Evolutionary conservation across 164 flowering plant species (phyloP).

Genomic region (Vitis amurensis): DNA sequence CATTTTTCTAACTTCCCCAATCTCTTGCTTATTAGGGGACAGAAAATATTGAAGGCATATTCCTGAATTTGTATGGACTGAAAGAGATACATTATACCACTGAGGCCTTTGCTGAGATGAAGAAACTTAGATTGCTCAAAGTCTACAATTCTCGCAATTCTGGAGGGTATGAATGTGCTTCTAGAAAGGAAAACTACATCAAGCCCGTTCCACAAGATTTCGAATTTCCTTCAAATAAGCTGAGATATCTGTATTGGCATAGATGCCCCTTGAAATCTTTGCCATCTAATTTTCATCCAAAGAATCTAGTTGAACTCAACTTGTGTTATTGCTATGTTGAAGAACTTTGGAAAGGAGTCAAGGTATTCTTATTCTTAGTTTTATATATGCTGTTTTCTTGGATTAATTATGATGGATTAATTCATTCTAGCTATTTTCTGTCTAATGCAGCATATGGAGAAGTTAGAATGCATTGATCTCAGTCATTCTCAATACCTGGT

Average conservation of each 20-base stretch:
- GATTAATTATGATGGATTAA: too few relatives aligned
- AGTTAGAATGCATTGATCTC: slow-evolving; percentile 13
- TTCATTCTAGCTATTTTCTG: neutral
- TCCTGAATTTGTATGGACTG: neutral
- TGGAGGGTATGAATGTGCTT: neutral
- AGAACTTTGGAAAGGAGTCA: neutral
- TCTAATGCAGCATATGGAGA: neutral
- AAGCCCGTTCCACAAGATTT: too few relatives aligned
- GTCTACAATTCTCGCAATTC: neutral
- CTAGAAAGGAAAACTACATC: too few relatives aligned
- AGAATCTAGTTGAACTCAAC: slow-evolving; percentile 6
- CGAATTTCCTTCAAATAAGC: neutral
- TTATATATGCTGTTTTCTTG: neutral
- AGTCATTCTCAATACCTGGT: slow-evolving; percentile 4
- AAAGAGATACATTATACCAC: neutral
- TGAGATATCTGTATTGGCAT: slow-evolving; percentile 6
- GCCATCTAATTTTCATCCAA: neutral
- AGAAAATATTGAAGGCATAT: neutral
- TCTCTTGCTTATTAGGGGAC: neutral
- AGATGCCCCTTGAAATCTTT: neutral
- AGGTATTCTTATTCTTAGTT: neutral
- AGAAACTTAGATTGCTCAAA: neutral
- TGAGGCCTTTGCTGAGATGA: neutral
- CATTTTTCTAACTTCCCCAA: too few relatives aligned
- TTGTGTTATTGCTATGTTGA: neutral